Evolutionary conservation across 176 grass and related monocot genomes (phyloP), one percentile per base, ranked within the genome.

Genomic region (Triticum urartu): DNA sequence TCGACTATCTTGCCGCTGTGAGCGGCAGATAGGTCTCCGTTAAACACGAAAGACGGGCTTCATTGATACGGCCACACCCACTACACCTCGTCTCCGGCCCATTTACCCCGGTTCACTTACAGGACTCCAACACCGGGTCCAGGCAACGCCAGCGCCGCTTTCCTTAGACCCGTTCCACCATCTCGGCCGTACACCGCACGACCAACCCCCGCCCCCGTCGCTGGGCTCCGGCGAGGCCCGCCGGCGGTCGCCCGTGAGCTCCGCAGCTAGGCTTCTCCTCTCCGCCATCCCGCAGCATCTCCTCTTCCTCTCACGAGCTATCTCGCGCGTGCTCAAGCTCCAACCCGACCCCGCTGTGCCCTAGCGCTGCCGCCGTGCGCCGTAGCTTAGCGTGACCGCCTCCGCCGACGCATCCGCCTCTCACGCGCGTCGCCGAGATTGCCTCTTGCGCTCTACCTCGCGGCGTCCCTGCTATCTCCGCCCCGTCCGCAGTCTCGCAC

Each of bases 131-230:
- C 78, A 75, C 85, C 85, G 17, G 79, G 79, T 87, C 78, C 79
- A 87, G 58, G 32, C 69, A 75, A n/a, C 30, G 52, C 26, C 12
- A 9, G 39, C 14, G 22, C n/a, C 18, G 25, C 3, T 60, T 22
- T 7, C 73, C 54, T 88, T 88, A 81, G 87, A 88, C 87, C 87
- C 15, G 81, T 84, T 79, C 81, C 81, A 88, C 81, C 87, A 62
- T 79, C 81, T 72, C 54, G 14, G 30, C 10, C 87, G 75, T 88
- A 83, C 81, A 84, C 87, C 81, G 65, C 52, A 30, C 50, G 65
- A 48, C 74, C 39, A 28, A 12, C 6, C 36, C 48, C 26, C 72
- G 2, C 71, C 17, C 28, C 73, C 68, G 17, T 56, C 80, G 48
- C 86, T 48, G 56, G 5, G 6, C 64, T 66, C 86, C 86, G 80